Evolutionary conservation across 2,329 filamentous ascomycete species (phyloP), one percentile per base, ranked within the genome.

Genomic region (Xylaria sp.): DNA sequence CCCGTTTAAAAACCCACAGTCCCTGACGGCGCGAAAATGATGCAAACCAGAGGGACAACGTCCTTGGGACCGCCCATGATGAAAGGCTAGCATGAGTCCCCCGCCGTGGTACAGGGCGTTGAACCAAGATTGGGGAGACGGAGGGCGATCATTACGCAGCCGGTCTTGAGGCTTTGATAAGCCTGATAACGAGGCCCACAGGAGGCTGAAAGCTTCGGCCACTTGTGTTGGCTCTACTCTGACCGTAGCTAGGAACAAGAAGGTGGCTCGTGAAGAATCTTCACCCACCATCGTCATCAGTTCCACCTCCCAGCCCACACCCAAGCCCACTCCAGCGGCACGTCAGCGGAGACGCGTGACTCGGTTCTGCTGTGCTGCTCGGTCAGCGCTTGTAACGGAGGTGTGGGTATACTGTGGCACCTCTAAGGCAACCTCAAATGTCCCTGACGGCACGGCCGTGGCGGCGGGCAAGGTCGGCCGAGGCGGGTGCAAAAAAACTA

Each of bases 131-230:
- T 59, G 62, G 34, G 62, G n/a, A 15, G 7, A 9, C 18, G 25
- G 20, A 28, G 59, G 64, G 34, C 41, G 59, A 70, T 70, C 68
- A 63, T 68, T 68, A 65, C 65, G 69, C 58, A 32, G 61, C 56
- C 51, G 13, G 56, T 55, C 15, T 23, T 60, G 39, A 55, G 52
- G 51, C 37, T 13, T 48, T 52, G 10, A 57, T 55, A 60, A 63
- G 57, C 62, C 39, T 58, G 66, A 71, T 66, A 71, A 66, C 44
- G 10, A 5, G 66, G 23, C 18, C 66, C 69, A 67, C 66, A 69
- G 34, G 69, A 69, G 69, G 69, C 69, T 71, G 63, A 71, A 69
- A 50, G 52, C 41, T 55, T 44, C 68, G 34, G 52, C 57, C 65
- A 59, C 37, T 57, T 15, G 37, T 28, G 41, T 48, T 54, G 54